A percentile compares a stretch with the other conserved stretches of the same genome.
These are phyloP conservation scores for Coemansia sp. DNA, from an alignment of 192 early-diverging fungal species.

Conservation along the genomic window DNA sequence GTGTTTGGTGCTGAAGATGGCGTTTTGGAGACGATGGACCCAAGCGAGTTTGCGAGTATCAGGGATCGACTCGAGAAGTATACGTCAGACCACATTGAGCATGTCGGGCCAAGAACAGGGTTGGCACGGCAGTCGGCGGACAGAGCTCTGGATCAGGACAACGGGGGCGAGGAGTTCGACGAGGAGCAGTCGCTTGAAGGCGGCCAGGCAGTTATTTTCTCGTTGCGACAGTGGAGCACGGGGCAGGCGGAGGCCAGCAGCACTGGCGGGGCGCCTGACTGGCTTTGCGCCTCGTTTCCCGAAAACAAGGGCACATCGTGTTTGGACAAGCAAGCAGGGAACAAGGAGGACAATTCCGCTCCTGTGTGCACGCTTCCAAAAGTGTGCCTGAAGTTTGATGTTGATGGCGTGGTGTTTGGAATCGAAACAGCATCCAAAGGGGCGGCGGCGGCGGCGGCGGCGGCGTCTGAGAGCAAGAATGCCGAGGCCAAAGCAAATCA, in stretches of 20 bases:
- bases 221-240: slow-evolving; percentile 36
- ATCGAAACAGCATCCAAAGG: slow-evolving; percentile 18
- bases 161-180: slow-evolving; percentile 28
- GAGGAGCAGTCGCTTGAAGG: slow-evolving; percentile 15
- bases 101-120: background rate
- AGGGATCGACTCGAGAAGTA: slow-evolving; percentile 62
- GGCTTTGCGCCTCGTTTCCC: slow-evolving; percentile 59
- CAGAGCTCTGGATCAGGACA: slow-evolving; percentile 33
- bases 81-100: slow-evolving; percentile 48
- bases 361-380: slow-evolving; percentile 37
- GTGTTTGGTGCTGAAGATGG: slow-evolving; percentile 64
- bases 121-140: slow-evolving; percentile 19
- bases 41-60: slow-evolving; percentile 61
- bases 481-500: slow-evolving; percentile 33
- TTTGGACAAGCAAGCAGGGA: background rate
- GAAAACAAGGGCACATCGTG: background rate
- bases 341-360: background rate
- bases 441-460: slow-evolving; percentile 6
- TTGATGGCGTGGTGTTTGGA: slow-evolving; percentile 69
- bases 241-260: slow-evolving; percentile 49
- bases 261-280: slow-evolving; percentile 59
- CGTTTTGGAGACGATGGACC: slow-evolving; percentile 64
- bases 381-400: slow-evolving; percentile 64
- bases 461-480: background rate
- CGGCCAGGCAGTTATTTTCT: slow-evolving; percentile 37